Evolutionary conservation across 148 eudicot species (phyloP), one percentile per base, ranked within the genome.

Genomic region (Silene latifolia): DNA sequence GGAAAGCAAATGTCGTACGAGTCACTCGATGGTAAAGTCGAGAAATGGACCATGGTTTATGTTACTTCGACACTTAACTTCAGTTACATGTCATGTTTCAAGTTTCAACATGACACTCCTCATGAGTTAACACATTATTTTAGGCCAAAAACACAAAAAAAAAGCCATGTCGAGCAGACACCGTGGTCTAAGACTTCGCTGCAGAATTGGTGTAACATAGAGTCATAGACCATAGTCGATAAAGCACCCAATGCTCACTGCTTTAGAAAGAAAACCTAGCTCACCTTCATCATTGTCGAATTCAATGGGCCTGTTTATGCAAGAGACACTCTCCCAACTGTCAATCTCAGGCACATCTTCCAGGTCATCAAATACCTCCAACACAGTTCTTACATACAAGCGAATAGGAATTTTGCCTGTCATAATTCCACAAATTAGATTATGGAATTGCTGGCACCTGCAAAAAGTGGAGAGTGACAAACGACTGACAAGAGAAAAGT

Each of bases 401-500:
- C 98, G 96, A 78, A 94, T 89, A 73, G 98, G 98, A 82, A 92
- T 80, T 80, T 90, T 85, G 64, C 92, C 98, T 94, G 93, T 77
- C 61, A 76, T 32, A 71, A 57, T 71, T n/a, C 10, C 24, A 44
- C 67, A 71, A 64, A 71, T 9, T 62, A 71, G 11, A 62, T 57
- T 61, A 32, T 19, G 56, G 46, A 17, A 79, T 8, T 14, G 24
- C 15, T 10, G 46, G 57, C 53, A 53, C 24, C 21, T 19, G 14
- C 39, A 6, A 74, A 24, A 73, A 9, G 24, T 67, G 48, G 27
- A 60, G 10, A n/a, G n/a, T 58, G 63, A 63, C 46, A 63, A 35
- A 42, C 8, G n/a, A 11, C 15, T 7, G 44, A 27, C 23, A 24
- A 24, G 20, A 20, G 8, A 74, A 63, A 63, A 24, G 68, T 8